Evolutionary conservation across 441 rosid species (phyloP).

Genomic region (Populus trichocarpa): DNA sequence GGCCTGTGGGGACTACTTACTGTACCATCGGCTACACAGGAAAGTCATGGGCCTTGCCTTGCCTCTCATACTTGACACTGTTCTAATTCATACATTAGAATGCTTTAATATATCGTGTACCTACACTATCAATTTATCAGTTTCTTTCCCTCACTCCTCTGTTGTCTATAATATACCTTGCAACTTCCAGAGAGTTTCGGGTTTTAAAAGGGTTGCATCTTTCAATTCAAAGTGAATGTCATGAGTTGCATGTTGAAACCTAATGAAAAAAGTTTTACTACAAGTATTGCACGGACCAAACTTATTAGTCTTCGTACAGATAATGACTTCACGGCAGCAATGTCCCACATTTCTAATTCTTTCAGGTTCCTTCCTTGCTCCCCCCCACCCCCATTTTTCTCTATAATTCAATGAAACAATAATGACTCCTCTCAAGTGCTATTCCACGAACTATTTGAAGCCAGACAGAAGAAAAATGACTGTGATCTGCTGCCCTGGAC

Average conservation of each 20-base stretch:
- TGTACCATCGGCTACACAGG: not conserved
- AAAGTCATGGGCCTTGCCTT: not conserved
- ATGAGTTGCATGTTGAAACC: slow-evolving; percentile 16
- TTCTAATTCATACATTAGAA: not conserved
- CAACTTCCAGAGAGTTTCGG: slow-evolving; percentile 5
- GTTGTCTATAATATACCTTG: not conserved
- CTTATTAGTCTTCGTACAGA: not conserved
- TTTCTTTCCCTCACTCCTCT: not conserved
- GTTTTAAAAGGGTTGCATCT: slow-evolving; percentile 7
- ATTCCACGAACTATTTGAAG: not conserved
- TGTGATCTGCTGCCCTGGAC: not conserved
- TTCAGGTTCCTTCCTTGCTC: not conserved
- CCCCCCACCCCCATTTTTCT: not conserved
- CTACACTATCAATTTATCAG: not conserved
- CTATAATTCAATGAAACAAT: not conserved
- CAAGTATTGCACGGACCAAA: not conserved
- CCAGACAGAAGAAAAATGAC: not conserved
- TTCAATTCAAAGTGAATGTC: not conserved
- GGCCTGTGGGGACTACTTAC: not conserved
- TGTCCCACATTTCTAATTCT: not conserved
- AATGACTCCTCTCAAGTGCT: not conserved
- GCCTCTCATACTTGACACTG: not conserved
- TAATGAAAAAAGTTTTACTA: not conserved
- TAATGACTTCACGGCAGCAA: not conserved
- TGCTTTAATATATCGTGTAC: no score